A percentile compares a stretch with the other conserved stretches of the same genome.
phyloP scores from a whole-genome alignment of 495 filamentous ascomycete species.

The Aspergillus coremiiformis region DNA sequence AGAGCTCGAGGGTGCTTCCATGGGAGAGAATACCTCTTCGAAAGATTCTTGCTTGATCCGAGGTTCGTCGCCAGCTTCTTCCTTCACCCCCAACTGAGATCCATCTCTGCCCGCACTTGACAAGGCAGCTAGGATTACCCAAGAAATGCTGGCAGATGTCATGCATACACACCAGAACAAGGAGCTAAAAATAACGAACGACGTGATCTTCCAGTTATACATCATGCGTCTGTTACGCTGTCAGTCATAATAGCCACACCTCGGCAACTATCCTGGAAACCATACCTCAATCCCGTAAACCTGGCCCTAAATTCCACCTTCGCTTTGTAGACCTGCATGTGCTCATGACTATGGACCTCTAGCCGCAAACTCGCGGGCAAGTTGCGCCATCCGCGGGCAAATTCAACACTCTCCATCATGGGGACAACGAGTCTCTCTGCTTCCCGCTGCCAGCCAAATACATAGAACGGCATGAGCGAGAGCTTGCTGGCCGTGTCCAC shows the following conservation, averaged over 20 bases:
- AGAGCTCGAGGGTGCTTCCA: conserved; percentile 10
- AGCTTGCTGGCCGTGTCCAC: conserved; percentile 44
- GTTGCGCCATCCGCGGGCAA: conserved; percentile 47
- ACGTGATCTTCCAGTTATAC: conserved; percentile 66
- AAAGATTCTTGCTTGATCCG: conserved; percentile 26
- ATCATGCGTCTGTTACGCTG: conserved; percentile 58
- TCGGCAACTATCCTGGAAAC: not conserved
- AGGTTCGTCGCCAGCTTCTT: conserved; percentile 8
- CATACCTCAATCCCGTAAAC: conserved; percentile 61
- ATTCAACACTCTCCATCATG: conserved; percentile 66
- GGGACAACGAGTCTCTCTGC: conserved; percentile 52
- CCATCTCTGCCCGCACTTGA: conserved; percentile 17
- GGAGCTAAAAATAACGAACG: conserved; percentile 57
- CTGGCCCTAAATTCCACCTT: conserved; percentile 60
- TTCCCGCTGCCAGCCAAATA: conserved; percentile 49
- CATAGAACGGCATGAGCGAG: conserved; percentile 50
- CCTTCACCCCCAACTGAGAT: conserved; percentile 21
- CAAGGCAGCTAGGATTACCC: conserved; percentile 43
- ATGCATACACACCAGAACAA: conserved; percentile 72
- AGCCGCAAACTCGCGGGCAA: conserved; percentile 53
- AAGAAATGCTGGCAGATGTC: conserved; percentile 50
- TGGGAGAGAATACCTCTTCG: conserved; percentile 11
- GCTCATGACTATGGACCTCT: conserved; percentile 57
- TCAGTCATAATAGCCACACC: conserved; percentile 1
- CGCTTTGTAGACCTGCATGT: conserved; percentile 68